Conservation (phyloP, 2,329 filamentous ascomycete genomes). For the Fusarium euwallaceae region DNA sequence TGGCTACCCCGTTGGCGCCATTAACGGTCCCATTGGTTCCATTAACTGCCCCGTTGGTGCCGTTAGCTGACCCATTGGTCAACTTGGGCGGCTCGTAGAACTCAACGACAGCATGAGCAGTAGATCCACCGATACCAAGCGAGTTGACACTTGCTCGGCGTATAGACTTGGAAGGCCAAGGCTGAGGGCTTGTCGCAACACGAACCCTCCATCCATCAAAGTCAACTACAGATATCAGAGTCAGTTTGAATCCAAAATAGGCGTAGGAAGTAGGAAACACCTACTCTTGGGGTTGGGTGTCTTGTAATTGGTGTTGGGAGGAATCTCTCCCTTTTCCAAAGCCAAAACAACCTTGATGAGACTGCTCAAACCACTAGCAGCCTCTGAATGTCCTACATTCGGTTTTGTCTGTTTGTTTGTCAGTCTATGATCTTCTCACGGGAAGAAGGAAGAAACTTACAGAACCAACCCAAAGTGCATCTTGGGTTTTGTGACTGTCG, state of each 20-base stretch:
- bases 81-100: constrained; percentile 30
- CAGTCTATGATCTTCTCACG: constrained; percentile 2
- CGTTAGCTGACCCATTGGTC: constrained; percentile 7
- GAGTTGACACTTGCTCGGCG: constrained; percentile 49
- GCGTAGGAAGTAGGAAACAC: neutral
- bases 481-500: constrained; percentile 34
- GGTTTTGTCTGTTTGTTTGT: constrained; percentile 48
- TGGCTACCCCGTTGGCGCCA: neutral
- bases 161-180: constrained; percentile 41
- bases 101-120: constrained; percentile 58
- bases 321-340: constrained; percentile 46
- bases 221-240: constrained; percentile 18
- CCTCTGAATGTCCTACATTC: constrained; percentile 47
- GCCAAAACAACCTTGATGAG: constrained; percentile 46
- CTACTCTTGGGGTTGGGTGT: constrained; percentile 45
- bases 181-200: constrained; percentile 35
- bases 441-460: constrained; percentile 52
- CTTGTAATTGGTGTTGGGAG: constrained; percentile 43
- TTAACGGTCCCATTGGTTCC: neutral
- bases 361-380: constrained; percentile 46
- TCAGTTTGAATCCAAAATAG: constrained; percentile 8
- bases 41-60: neutral
- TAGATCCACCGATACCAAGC: constrained; percentile 61
- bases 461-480: constrained; percentile 57
- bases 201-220: constrained; percentile 43